Base-by-base conservation (phyloP, 257 asterid genomes). In the Thymus quinquecostatus region DNA sequence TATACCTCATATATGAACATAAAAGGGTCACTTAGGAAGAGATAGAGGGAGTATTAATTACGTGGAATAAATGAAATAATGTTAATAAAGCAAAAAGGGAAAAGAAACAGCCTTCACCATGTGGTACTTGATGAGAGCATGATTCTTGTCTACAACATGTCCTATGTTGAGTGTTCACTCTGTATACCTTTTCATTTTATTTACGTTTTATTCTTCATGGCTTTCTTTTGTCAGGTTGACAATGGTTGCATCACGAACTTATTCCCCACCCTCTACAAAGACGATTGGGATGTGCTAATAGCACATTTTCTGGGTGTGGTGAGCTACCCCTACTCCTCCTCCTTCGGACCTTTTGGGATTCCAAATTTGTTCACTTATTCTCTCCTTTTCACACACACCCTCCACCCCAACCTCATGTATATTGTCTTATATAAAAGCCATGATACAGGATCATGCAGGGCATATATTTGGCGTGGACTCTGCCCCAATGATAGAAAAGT, bases 271-370 rank as follows among this genome's bases (percentile, higher is more conserved):
- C 83, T 93, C 66, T 70, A 87, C 75, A 77, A 85, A 79, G 92
- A 83, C 60, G 91, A 91, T 69, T 93, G 97, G 97, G 98, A 93
- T 81, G 97, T 91, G 71, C 87, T 93, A 69, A 84, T 91, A 55
- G 98, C 98, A 38, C 98, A 93, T 86, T 93, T 93, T 87, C 96
- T 93, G 56, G 98, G 98, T 68, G 95, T 93, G 94, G 98, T 92
- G 79, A 72, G 92, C 69, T 55, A 65, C 54, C 57, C 29, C 54
- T 33, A 10, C 21, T 21, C 21, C 21, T 21, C 21, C 41, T 10
- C 40, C 13, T 58, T 36, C 67, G 10, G 50, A 21, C 54, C 64
- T 60, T 64, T 57, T 27, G 49, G 9, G 51, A 75, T 53, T 50
- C 53, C 61, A 72, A 36, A 2, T 32, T 1, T 59, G 41, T n/a